Base-by-base conservation (phyloP, 1,284 basidiomycete genomes). In the Xanthoconium separans region DNA sequence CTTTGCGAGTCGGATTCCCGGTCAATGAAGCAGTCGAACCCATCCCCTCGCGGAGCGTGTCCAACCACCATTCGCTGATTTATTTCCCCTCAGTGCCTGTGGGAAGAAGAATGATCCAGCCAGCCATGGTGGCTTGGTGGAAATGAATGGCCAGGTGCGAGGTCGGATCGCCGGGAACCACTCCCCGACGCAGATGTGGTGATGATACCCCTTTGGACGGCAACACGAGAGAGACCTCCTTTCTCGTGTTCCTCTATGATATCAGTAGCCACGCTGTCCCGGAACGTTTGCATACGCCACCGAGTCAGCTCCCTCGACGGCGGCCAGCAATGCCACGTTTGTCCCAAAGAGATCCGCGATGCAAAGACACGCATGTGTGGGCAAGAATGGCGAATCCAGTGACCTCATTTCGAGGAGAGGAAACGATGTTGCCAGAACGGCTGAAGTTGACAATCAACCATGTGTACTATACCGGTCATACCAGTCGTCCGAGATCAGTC, bases 21-120 rank as follows among this genome's bases (percentile, higher is more conserved):
- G 20, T 73, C 65, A 12, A 71, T 64, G 22, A 65, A 61, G 80
- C 83, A 82, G 33, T 70, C 68, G 53, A 84, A 78, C 6, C 77
- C 73, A 33, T 78, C 75, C 51, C 67, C 6, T 55, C 22, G 29
- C 20, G 9, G 8, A 22, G 33, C 30, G 30, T 15, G 45, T 20
- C 22, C 13, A 16, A 8, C 44, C 16, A 44, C 46, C 54, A 43
- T 47, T 40, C 20, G 41, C 27, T 27, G 20, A 40, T 41, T 39
- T 43, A 37, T 45, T 27, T 15, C 40, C 20, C 27, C 36, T 8
- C 18, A 12, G 20, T 16, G 36, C 36, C 22, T 37, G 47, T 46
- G 40, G 18, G 37, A 44, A 36, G 29, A 40, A 40, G 7, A 11
- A 39, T 39, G n/a, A 11, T 11, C n/a, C 36, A 39, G 36, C n/a